These are phyloP conservation scores for Cyathus striatus DNA, from an alignment of 768 basidiomycete genomes.

Conservation along the genomic window DNA sequence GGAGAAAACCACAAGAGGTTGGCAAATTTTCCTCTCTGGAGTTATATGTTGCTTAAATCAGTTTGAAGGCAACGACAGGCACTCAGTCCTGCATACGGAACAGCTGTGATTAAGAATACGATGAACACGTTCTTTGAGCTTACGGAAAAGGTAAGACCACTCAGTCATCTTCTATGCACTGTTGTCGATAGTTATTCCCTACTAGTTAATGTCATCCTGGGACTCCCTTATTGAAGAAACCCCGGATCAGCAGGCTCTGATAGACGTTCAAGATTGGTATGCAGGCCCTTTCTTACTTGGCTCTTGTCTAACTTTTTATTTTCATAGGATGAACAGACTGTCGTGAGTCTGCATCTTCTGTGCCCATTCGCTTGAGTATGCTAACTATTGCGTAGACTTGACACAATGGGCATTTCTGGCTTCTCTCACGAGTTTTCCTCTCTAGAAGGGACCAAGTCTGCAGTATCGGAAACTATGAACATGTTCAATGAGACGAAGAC, in stretches of 20 bases:
- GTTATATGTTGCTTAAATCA: too few species aligned
- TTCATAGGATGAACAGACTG: conserved; percentile 38
- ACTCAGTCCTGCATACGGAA: conserved; percentile 9
- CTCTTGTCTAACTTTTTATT: not conserved
- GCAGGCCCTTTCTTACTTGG: conserved; percentile 2
- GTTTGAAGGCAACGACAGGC: conserved; percentile 11
- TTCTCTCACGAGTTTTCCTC: conserved; percentile 47
- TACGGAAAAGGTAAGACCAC: conserved; percentile 7
- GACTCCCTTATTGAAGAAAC: conserved; percentile 17
- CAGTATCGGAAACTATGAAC: conserved; percentile 25
- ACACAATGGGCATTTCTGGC: conserved; percentile 42
- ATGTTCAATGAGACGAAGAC: conserved; percentile 15
- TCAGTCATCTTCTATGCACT: too few species aligned
- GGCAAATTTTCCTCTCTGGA: too few species aligned
- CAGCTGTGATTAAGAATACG: conserved; percentile 4
- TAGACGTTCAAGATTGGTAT: conserved; percentile 46
- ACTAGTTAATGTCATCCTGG: conserved; percentile 25
- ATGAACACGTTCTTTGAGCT: conserved; percentile 6
- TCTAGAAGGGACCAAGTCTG: conserved; percentile 31
- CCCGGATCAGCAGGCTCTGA: conserved; percentile 16
- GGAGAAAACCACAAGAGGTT: conserved; percentile 39
- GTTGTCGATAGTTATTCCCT: too few species aligned
- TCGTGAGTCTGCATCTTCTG: conserved; percentile 23
- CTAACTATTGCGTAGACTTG: conserved; percentile 34
- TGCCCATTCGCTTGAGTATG: not conserved